phyloP scores from a whole-genome alignment of 805 yeast species.

The Scheffersomyces coipomensis region DNA sequence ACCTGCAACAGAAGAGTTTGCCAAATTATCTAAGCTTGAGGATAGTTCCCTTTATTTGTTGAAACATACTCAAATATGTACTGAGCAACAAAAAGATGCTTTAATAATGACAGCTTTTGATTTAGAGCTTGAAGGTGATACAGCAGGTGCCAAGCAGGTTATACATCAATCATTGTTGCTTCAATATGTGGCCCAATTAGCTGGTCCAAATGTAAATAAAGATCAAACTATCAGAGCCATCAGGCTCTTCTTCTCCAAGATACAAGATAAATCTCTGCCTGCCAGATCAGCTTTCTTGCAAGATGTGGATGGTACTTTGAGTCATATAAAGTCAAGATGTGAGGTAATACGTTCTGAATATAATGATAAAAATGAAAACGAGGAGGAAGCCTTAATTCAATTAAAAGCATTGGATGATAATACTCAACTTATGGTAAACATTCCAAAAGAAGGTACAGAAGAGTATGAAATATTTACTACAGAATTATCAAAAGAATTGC shows the following conservation, averaged over 20 bases:
- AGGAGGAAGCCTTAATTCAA: slow-evolving; percentile 79
- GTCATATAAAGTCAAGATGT: slow-evolving; percentile 77
- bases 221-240: slow-evolving; percentile 44
- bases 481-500: slow-evolving; percentile 60
- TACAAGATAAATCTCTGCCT: slow-evolving; percentile 51
- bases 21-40: slow-evolving; percentile 52
- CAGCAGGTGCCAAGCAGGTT: slow-evolving; percentile 54
- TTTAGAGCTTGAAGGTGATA: slow-evolving; percentile 63
- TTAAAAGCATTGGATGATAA: slow-evolving; percentile 84
- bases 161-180: slow-evolving; percentile 78
- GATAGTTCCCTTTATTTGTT: slow-evolving; percentile 52
- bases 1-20: slow-evolving; percentile 65
- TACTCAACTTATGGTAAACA: slow-evolving; percentile 65
- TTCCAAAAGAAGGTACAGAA: slow-evolving; percentile 59
- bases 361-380: slow-evolving; percentile 16
- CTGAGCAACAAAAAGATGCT: slow-evolving; percentile 86
- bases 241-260: slow-evolving; percentile 64
- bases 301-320: slow-evolving; percentile 71
- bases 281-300: slow-evolving; percentile 68
- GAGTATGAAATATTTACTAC: slow-evolving; percentile 56
- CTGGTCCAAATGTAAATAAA: slow-evolving; percentile 28
- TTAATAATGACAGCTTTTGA: slow-evolving; percentile 92
- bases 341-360: slow-evolving; percentile 58
- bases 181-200: slow-evolving; percentile 61
- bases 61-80: slow-evolving; percentile 65